Evolutionary conservation across 2,329 filamentous ascomycete species (phyloP).

Genomic region (Pyrenochaeta sp.): DNA sequence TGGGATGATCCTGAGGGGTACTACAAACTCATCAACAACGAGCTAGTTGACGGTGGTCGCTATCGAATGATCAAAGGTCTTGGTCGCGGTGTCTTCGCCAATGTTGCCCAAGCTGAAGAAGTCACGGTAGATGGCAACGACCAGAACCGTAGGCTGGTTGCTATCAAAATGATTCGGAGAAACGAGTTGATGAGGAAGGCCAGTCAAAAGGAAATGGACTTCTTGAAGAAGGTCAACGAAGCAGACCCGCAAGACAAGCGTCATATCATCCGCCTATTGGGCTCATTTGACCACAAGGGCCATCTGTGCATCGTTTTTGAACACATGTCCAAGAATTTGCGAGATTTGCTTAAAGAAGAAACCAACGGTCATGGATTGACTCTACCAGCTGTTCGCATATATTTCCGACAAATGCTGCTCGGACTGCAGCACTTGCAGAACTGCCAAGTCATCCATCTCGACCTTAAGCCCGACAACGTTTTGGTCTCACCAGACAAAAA

Average conservation of each 20-base stretch:
- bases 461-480: slow-evolving; percentile 98
- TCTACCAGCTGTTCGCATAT: slow-evolving; percentile 82
- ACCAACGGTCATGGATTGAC: slow-evolving; percentile 83
- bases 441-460: slow-evolving; percentile 92
- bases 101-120: slow-evolving; percentile 80
- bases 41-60: slow-evolving; percentile 83
- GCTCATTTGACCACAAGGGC: slow-evolving; percentile 90
- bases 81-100: slow-evolving; percentile 95
- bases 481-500: slow-evolving; percentile 67
- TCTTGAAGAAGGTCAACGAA: slow-evolving; percentile 84
- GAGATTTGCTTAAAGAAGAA: slow-evolving; percentile 94
- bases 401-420: slow-evolving; percentile 93
- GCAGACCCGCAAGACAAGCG: slow-evolving; percentile 89
- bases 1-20: slow-evolving; percentile 95
- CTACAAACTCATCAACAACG: slow-evolving; percentile 92
- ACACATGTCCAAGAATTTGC: slow-evolving; percentile 82
- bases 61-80: slow-evolving; percentile 90
- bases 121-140: slow-evolving; percentile 50
- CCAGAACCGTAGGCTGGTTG: slow-evolving; percentile 69
- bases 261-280: slow-evolving; percentile 87
- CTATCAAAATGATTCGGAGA: slow-evolving; percentile 97
- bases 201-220: slow-evolving; percentile 92
- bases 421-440: slow-evolving; percentile 87
- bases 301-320: slow-evolving; percentile 98
- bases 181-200: slow-evolving; percentile 94